Percentiles rank a stretch among this genome's conserved stretches.
Conservation (phyloP, 2,329 filamentous ascomycete species). For the Colletotrichum musae region DNA sequence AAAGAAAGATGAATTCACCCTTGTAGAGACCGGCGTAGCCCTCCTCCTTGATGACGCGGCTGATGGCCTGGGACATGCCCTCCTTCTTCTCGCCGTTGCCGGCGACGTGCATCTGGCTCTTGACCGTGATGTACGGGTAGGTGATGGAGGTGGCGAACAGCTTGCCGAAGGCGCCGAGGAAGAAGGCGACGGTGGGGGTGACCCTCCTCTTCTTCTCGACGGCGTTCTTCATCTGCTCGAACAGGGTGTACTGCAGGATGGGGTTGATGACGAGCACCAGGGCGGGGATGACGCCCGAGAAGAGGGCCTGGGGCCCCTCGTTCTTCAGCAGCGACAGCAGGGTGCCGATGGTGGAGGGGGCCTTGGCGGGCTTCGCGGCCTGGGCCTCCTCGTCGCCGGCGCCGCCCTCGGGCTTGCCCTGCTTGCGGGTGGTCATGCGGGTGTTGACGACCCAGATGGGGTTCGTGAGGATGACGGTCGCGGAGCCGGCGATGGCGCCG, state of each 20-base stretch:
- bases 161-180: slow-evolving; percentile 94
- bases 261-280: slow-evolving; percentile 97
- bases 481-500: slow-evolving; percentile 91
- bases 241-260: slow-evolving; percentile 98
- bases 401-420: slow-evolving; percentile 50
- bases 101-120: slow-evolving; percentile 97
- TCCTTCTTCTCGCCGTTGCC: slow-evolving; percentile 82
- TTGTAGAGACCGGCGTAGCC: slow-evolving; percentile 95
- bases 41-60: slow-evolving; percentile 86
- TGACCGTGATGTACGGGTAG: slow-evolving; percentile 98
- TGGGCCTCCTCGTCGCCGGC: slow-evolving; percentile 58
- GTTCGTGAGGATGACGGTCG: slow-evolving; percentile 96
- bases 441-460: slow-evolving; percentile 99
- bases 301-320: slow-evolving; percentile 88
- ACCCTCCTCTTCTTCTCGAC: slow-evolving; percentile 82
- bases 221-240: slow-evolving; percentile 96
- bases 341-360: slow-evolving; percentile 84
- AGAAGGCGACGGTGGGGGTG: slow-evolving; percentile 89
- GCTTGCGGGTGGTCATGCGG: slow-evolving; percentile 91
- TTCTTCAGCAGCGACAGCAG: slow-evolving; percentile 84
- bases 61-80: slow-evolving; percentile 83
- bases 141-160: slow-evolving; percentile 93
- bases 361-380: slow-evolving; percentile 60
- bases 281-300: slow-evolving; percentile 92
- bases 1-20: slow-evolving; percentile 58